phyloP scores from a whole-genome alignment of 1,284 basidiomycete species.

The Austroboletus niveus region DNA sequence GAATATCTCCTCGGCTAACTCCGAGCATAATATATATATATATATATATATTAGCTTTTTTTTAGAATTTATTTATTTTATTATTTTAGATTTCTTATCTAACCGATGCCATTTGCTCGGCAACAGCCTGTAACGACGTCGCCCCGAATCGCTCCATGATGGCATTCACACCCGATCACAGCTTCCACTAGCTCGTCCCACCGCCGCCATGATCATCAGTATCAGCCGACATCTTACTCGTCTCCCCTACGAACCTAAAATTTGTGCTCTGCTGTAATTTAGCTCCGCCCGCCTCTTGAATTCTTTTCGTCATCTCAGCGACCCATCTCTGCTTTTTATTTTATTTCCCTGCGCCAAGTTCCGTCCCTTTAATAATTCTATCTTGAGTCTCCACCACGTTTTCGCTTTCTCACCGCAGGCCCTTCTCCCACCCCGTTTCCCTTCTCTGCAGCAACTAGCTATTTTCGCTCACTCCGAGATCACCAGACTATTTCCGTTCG shows the following conservation, averaged over 20 bases:
- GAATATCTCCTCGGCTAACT: slow-evolving; percentile 27
- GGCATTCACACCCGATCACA: slow-evolving; percentile 15
- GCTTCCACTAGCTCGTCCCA: neutral
- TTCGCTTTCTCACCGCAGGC: neutral
- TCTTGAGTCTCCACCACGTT: neutral
- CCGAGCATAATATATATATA: slow-evolving; percentile 12
- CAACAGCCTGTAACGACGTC: slow-evolving; percentile 12
- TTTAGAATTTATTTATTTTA: neutral
- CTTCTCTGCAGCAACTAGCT: slow-evolving; percentile 11
- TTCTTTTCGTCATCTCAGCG: neutral
- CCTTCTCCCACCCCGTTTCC: slow-evolving; percentile 7
- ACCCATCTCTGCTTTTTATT: slow-evolving; percentile 1
- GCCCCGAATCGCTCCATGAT: slow-evolving; percentile 8
- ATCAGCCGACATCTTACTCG: neutral
- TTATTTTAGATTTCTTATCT: slow-evolving; percentile 24
- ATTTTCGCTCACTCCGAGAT: slow-evolving; percentile 17
- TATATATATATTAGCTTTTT: slow-evolving; percentile 2
- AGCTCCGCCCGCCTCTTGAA: slow-evolving; percentile 19
- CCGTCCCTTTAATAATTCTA: too few relatives aligned
- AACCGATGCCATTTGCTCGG: slow-evolving; percentile 25
- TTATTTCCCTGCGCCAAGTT: neutral
- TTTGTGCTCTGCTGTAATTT: neutral
- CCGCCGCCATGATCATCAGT: too few relatives aligned
- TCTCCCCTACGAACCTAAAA: neutral
- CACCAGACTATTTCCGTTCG: slow-evolving; percentile 10